Conservation (phyloP, 176 grass and related monocot genomes). For the Microstegium vimineum region DNA sequence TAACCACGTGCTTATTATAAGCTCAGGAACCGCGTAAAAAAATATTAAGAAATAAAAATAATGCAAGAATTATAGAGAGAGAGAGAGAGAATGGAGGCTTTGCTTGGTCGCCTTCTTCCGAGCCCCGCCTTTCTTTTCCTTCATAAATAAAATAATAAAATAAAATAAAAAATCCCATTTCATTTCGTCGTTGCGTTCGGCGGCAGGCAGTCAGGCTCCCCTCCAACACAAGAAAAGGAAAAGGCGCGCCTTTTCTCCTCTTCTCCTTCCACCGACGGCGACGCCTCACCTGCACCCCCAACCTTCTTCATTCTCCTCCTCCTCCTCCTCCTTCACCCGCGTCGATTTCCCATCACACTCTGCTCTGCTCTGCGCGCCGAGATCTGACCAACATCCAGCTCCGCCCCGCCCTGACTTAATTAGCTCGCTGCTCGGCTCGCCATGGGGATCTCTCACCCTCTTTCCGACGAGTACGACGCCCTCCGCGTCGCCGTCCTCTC, state of each 20-base stretch:
- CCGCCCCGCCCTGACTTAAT: neutral
- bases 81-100: too few species aligned
- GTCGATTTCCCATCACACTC: neutral
- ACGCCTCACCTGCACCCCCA: neutral
- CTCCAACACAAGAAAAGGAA: neutral
- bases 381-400: constrained; percentile 7
- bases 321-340: neutral
- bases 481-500: constrained; percentile 31
- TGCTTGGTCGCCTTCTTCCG: too few species aligned
- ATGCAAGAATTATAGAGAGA: too few species aligned
- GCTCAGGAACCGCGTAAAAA: neutral
- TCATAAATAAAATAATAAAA: too few species aligned
- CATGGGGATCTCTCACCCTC: constrained; percentile 55
- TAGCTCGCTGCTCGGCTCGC: neutral
- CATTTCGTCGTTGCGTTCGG: too few species aligned
- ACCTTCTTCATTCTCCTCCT: neutral
- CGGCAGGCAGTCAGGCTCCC: neutral
- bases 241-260: neutral
- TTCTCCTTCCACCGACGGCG: neutral
- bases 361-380: neutral
- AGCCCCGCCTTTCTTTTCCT: too few species aligned
- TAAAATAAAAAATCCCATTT: too few species aligned
- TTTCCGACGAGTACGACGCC: constrained; percentile 46
- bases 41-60: too few species aligned
- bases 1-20: neutral